Evolutionary conservation across 1,284 basidiomycete species (phyloP).

Genomic region (Meira nashicola): DNA sequence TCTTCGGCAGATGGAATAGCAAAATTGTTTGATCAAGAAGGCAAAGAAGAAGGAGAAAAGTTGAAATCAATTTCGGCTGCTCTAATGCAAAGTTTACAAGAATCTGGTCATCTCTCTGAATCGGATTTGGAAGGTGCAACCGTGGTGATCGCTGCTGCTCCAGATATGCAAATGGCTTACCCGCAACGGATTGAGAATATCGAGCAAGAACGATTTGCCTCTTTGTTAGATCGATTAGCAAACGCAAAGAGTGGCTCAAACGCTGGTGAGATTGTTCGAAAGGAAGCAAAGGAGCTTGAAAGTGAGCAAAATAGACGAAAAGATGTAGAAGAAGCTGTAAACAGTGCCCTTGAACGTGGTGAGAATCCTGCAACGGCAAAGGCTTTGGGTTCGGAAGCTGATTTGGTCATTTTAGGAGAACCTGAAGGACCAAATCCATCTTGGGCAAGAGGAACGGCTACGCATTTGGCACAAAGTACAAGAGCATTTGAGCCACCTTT

Average conservation of each 20-base stretch:
- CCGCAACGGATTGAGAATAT: not conserved
- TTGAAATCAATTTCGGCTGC: too few relatives aligned
- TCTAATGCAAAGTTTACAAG: too few relatives aligned
- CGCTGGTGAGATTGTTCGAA: conserved; percentile 15
- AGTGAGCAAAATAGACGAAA: conserved; percentile 30
- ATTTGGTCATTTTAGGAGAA: conserved; percentile 50
- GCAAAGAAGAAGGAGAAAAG: too few relatives aligned
- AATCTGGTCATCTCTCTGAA: too few relatives aligned
- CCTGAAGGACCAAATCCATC: conserved; percentile 36
- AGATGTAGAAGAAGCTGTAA: conserved; percentile 41
- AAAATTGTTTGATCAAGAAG: not conserved
- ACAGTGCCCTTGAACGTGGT: conserved; percentile 44
- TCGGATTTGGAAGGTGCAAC: not conserved
- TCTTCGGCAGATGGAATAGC: conserved; percentile 18
- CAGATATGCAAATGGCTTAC: not conserved
- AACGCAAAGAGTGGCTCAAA: conserved; percentile 15
- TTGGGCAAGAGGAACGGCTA: conserved; percentile 47
- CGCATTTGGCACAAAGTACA: conserved; percentile 40
- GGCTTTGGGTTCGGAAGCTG: conserved; percentile 46
- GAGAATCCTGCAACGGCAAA: conserved; percentile 41
- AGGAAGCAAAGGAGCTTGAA: conserved; percentile 29
- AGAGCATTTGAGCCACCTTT: conserved; percentile 43
- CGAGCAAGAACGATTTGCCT: conserved; percentile 24
- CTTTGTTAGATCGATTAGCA: conserved; percentile 28
- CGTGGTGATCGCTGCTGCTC: not conserved